Evolutionary conservation across 2,329 filamentous ascomycete species (phyloP), one percentile per base, ranked within the genome.

Genomic region (Fusarium sp.): DNA sequence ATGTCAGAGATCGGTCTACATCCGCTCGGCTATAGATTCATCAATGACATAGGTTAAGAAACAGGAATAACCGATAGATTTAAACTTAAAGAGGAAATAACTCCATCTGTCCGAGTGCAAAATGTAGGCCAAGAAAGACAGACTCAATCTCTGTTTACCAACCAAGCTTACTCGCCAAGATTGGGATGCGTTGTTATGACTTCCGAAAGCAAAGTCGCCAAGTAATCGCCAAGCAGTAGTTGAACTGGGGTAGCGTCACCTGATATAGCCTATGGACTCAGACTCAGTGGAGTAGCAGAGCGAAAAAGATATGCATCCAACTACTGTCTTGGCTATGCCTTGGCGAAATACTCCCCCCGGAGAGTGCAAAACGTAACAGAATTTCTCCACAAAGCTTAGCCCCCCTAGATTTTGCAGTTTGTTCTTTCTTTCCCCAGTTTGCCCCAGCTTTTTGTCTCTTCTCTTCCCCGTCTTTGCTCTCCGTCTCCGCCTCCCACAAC

Each of bases 161-260:
- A 64, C 60, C 61, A 64, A 63, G 61, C 59, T 49, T 49, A 49
- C 61, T 34, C 34, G 61, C 61, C 61, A 64, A 64, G 61, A 64
- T 64, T 64, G 59, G 59, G 61, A 64, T 64, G 27, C 51, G 61
- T 64, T 64, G 34, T 58, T 64, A 58, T 64, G 44, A 58, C 61
- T 64, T 64, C 61, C 61, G 5, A 47, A 47, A 53, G 34, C 25
- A 59, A 65, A 29, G 5, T 34, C 11, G 62, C 62, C 62, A 65
- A 65, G 62, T 65, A 15, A 25, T 13, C 2, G 54, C 54, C 54
- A 57, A 57, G 54, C 18, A 12, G 7, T 30, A 29, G 25, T 24
- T 27, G n/a, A 18, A n/a, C 53, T 32, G 54, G 62, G 53, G 54
- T 58, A n/a, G 53, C 29, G 53, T 65, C 61, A 60, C 53, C 46